phyloP scores from a whole-genome alignment of 75 land plant genomes.

The Sequoia sempervirens region DNA sequence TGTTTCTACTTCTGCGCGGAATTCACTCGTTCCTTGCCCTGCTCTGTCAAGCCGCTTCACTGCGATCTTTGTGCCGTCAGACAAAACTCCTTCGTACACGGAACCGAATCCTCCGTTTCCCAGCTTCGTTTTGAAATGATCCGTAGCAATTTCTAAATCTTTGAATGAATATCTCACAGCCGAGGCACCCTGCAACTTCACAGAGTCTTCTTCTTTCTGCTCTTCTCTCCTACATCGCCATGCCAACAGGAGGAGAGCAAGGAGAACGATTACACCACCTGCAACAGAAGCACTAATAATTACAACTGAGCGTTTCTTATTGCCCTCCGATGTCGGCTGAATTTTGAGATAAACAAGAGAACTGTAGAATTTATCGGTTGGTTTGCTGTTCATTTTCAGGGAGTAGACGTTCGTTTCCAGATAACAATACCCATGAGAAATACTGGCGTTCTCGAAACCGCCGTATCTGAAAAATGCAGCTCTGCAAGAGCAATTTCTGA shows the following conservation, averaged over 20 bases:
- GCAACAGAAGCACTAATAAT: not conserved
- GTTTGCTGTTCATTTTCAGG: not conserved
- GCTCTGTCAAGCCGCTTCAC: constrained; percentile 9
- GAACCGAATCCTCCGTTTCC: constrained; percentile 31
- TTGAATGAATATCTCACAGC: not conserved
- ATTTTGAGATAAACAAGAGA: not conserved
- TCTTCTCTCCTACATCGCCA: not conserved
- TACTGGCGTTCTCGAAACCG: not conserved
- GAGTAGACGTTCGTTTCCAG: not conserved
- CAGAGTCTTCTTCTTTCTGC: not conserved
- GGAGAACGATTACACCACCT: not conserved
- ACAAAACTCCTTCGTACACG: not conserved
- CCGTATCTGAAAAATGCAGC: constrained; percentile 23
- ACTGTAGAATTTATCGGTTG: not conserved
- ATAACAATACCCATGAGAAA: not conserved
- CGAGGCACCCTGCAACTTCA: not conserved
- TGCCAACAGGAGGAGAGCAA: not conserved
- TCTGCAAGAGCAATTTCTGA: constrained; percentile 8
- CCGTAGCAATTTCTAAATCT: not conserved
- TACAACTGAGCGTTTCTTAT: not conserved
- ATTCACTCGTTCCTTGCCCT: constrained; percentile 14
- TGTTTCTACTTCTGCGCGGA: constrained; percentile 34
- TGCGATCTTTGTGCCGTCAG: not conserved
- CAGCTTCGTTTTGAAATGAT: constrained; percentile 9
- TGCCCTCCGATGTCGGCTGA: not conserved